Evolutionary conservation across 2,329 filamentous ascomycete genomes (phyloP), one percentile per base, ranked within the genome.

Genomic region (Fonsecaea monophora): DNA sequence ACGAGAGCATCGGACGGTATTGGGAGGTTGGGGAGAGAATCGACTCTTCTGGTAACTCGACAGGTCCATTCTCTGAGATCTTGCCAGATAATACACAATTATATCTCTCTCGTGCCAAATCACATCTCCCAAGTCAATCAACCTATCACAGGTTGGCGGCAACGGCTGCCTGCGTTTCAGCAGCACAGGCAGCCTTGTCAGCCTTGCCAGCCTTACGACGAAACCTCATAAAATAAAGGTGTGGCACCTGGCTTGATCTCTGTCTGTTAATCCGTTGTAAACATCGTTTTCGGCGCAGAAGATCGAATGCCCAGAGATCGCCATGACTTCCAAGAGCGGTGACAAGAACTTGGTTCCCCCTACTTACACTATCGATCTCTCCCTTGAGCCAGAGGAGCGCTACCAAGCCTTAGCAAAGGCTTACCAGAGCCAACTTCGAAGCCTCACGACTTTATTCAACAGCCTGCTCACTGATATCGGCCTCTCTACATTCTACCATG

Each of bases 381-480:
- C 84, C 1, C 79, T 82, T 2, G 81, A 85, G 0, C 85, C 86
- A 1, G 73, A 77, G 34, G 74, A 83, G 66, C 81, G 86, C 59
- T 89, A 88, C 74, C 74, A 78, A 18, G 74, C 81, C 35, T 75
- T 88, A 1, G 83, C 82, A 18, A 73, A 63, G 4, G 78, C 81
- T 30, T 85, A 85, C 71, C 77, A 79, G 32, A 68, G 77, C 4
- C 73, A 79, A 54, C 78, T 87, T 68, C 72, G 73, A 18, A 74
- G 77, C 2, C 74, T 90, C 0, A 77, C 79, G 0, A 70, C 71
- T 0, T 75, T 89, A 0, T 87, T 88, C 71, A 79, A 87, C 57
- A 78, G 84, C 6, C 69, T 87, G 0, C 72, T 88, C 0, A 56
- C 73, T 4, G 75, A 74, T 5, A 53, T 81, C 3, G 70, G 70